These are phyloP conservation scores for Paratrypanosoma confusum DNA, from an alignment of 208 protist species.

Conservation along the genomic window DNA sequence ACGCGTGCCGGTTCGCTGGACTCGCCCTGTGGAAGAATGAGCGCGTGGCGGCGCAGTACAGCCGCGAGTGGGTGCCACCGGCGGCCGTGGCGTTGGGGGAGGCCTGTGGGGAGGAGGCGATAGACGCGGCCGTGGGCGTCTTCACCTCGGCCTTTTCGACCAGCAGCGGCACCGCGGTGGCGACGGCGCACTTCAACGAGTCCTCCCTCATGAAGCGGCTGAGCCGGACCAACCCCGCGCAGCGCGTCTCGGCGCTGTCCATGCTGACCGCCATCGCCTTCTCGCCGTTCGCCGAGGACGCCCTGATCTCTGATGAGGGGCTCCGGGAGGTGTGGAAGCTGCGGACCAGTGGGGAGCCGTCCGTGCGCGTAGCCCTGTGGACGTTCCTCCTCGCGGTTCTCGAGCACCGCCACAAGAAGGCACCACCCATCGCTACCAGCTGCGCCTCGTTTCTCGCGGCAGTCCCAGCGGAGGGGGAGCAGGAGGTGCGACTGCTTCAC, in stretches of 20 bases:
- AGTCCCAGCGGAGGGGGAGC: conserved; percentile 13
- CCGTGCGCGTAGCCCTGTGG: conserved; percentile 46
- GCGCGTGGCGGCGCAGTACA: conserved; percentile 27
- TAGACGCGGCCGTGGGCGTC: too few relatives aligned
- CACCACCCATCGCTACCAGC: conserved; percentile 14
- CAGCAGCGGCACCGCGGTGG: too few relatives aligned
- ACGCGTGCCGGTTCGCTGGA: conserved; percentile 48
- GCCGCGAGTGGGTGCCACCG: conserved; percentile 23
- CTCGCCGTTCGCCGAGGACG: conserved; percentile 29
- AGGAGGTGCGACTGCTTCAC: conserved; percentile 40
- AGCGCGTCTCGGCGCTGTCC: conserved; percentile 21
- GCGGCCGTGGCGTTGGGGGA: conserved; percentile 8
- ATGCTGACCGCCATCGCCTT: conserved; percentile 22
- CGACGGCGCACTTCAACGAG: too few relatives aligned
- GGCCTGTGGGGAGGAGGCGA: conserved; percentile 11
- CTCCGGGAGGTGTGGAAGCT: conserved; percentile 48
- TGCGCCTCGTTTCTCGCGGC: conserved; percentile 59
- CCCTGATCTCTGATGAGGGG: conserved; percentile 19
- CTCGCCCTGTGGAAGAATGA: conserved; percentile 37
- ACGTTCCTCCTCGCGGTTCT: conserved; percentile 8
- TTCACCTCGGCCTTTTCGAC: too few relatives aligned
- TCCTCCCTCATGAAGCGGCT: conserved; percentile 28
- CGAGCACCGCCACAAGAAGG: conserved; percentile 6
- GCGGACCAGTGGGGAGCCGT: conserved; percentile 24
- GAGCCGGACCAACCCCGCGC: conserved; percentile 7